Evolutionary conservation across 139 green algal genomes (phyloP), one percentile per base, ranked within the genome.

Genomic region (Choricystis sp.): DNA sequence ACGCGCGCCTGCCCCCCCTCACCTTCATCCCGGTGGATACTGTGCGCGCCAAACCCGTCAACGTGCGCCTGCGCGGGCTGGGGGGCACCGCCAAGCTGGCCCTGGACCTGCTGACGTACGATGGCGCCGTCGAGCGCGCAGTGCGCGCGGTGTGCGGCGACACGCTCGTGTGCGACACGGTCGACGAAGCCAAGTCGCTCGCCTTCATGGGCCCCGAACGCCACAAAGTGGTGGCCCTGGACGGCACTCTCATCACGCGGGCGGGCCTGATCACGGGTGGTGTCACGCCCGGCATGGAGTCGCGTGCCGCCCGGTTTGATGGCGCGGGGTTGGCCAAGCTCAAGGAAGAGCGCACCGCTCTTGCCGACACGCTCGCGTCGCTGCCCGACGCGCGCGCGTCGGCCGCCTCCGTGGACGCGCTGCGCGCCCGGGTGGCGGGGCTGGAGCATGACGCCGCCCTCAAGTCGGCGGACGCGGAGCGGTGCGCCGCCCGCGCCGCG

Each of bases 171-270:
- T 94, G 85, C 29, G 88, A 98, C 29, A 84, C 64, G 0, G 59
- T 88, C 26, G 72, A 91, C 23, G 85, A 94, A 71, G 89, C 88
- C 2, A 81, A 75, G 31, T 19, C 63, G 24, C 72, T 96, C 58
- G 84, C 82, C 4, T 94, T 82, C 65, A 66, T 65, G 55, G 65
- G 62, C 23, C 22, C 60, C 1, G 64, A 77, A 49, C 29, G 78
- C 24, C 81, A 86, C 66, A 90, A 91, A 78, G 65, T 76, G 29
- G 85, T 94, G 3, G 66, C 79, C 19, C 27, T 86, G 40, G 88
- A 96, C 66, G 92, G 92, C 31, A 97, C 88, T 0, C 71, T 94
- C 26, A 86, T 98, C 65, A 72, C 76, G 66, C 91, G 87, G 68
- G 69, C 63, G n/a, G 89, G 89, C 56, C 73, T 73, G 56, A 87